Percentiles rank a stretch among this genome's conserved stretches.
These are phyloP conservation scores for Dioscorea alata DNA, from an alignment of 106 monocot genomes.

Conservation along the genomic window DNA sequence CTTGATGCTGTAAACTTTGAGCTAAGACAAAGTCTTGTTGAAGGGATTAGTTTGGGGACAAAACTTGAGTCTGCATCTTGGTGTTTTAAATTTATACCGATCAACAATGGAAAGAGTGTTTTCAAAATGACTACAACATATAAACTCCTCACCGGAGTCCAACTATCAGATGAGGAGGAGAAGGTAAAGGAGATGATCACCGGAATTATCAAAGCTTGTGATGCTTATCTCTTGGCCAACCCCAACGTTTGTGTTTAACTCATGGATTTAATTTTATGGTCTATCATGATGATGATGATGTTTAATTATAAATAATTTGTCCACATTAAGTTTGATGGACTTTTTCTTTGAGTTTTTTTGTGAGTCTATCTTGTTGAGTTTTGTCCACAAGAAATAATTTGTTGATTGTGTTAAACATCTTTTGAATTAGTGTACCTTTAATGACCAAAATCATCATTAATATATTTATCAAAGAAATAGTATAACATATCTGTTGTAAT, in stretches of 20 bases:
- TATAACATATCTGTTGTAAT: too few relatives aligned
- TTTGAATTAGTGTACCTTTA: too few relatives aligned
- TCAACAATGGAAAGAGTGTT: background rate
- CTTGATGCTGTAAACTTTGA: background rate
- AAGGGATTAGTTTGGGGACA: background rate
- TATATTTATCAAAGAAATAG: too few relatives aligned
- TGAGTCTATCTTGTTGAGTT: too few relatives aligned
- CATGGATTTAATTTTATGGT: background rate
- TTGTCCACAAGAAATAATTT: too few relatives aligned
- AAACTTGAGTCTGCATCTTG: background rate
- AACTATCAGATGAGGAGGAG: background rate
- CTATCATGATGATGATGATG: too few relatives aligned
- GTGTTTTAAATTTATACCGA: background rate
- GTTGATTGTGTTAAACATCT: too few relatives aligned
- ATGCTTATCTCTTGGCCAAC: slow-evolving; percentile 35
- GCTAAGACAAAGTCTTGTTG: background rate
- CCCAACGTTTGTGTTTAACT: slow-evolving; percentile 27
- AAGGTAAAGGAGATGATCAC: slow-evolving; percentile 14
- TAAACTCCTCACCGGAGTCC: slow-evolving; percentile 3
- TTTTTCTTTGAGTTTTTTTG: too few relatives aligned
- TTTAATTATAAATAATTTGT: too few relatives aligned
- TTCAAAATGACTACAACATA: background rate
- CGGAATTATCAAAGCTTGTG: slow-evolving; percentile 21
- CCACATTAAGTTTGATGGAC: background rate
- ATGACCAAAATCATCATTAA: too few relatives aligned